Evolutionary conservation across 2,329 filamentous ascomycete genomes (phyloP), one percentile per base, ranked within the genome.

Genomic region (Elsinoe batatas): DNA sequence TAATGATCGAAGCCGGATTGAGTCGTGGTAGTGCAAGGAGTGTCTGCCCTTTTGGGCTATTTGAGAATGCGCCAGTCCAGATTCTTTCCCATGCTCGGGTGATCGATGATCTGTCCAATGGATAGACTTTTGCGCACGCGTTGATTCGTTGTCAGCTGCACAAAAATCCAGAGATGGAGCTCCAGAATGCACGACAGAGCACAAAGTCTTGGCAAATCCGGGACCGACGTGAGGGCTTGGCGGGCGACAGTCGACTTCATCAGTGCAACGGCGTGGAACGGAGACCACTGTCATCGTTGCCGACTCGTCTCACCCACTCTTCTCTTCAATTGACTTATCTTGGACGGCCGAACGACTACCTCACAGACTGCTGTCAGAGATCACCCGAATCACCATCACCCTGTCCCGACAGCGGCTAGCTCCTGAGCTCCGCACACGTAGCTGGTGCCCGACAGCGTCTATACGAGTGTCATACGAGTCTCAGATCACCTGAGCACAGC

Each of bases 131-230:
- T 22, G 13, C 26, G 32, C n/a, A 35, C 47, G 47, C 47, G 32
- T 44, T 38, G 17, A 38, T n/a, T 51, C 13, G 33, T 26, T 36
- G 32, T 38, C 35, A 38, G 35, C 32, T 51, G 15, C n/a, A 51
- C 33, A 51, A 54, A 54, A 42, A 26, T 54, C 36, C 36, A 42
- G 5, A 26, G 36, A 54, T 38, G 37, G 35, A 42, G 51, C 36
- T 42, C 38, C 15, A 22, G 51, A 43, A 42, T 18, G 37, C 37
- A 30, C 33, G 18, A 32, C 10, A 7, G 51, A 36, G 51, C 22
- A 15, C 37, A 44, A 44, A 36, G 20, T 54, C 36, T 54, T 51
- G 47, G 47, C 40, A 44, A 44, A 22, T 11, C 15, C 15, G 47
- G 18, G 20, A 26, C 12, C 7, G 26, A 30, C 26, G 26, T 30